These are phyloP conservation scores for Salinomyces thailandicus DNA, from an alignment of 2,329 filamentous ascomycete genomes.

Conservation along the genomic window DNA sequence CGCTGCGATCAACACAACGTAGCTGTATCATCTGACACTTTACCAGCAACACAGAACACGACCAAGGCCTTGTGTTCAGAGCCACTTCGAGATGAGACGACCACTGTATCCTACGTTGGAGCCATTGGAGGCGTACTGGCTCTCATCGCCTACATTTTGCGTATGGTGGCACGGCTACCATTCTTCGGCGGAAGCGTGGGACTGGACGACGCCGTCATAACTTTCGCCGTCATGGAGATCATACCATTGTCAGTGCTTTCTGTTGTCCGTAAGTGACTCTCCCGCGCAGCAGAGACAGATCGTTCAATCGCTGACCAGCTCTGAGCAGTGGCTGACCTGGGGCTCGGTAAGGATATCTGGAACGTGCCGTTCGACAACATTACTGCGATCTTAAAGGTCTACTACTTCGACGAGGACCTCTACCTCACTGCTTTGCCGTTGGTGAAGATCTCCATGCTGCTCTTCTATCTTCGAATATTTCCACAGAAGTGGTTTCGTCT, in stretches of 20 bases:
- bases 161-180: conserved; percentile 8
- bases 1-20: no score
- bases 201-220: conserved; percentile 7
- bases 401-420: conserved; percentile 8
- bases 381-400: conserved; percentile 8
- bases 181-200: conserved; percentile 5
- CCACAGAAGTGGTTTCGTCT: conserved; percentile 20
- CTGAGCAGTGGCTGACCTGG: conserved; percentile 11
- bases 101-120: conserved; percentile 7
- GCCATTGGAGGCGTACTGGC: conserved; percentile 10
- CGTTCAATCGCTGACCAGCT: background rate
- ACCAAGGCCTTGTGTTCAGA: background rate
- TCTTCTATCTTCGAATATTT: conserved; percentile 28
- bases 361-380: conserved; percentile 11
- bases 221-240: conserved; percentile 6
- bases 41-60: background rate
- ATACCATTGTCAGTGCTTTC: conserved; percentile 6
- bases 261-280: conserved; percentile 1
- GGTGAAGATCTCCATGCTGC: conserved; percentile 26
- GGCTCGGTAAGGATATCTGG: conserved; percentile 17
- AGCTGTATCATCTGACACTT: conserved; percentile 2
- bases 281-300: no score
- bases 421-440: conserved; percentile 12
- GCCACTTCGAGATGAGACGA: conserved; percentile 7
- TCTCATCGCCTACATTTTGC: conserved; percentile 10